Percentiles rank a stretch among this genome's conserved stretches.
phyloP scores from a whole-genome alignment of 768 basidiomycete species.

The Hypholoma sublateritium region DNA sequence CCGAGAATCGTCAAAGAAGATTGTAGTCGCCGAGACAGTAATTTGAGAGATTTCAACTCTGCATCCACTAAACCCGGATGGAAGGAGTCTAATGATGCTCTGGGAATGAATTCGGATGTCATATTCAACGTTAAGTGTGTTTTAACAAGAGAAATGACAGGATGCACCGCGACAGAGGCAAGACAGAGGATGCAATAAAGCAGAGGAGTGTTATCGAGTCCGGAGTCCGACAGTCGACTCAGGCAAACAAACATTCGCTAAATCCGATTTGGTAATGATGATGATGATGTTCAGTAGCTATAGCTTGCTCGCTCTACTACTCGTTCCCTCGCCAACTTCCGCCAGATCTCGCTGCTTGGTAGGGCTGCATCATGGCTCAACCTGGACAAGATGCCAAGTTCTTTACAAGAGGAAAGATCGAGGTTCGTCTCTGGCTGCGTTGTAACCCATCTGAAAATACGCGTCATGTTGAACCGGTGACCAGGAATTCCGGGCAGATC shows the following conservation, averaged over 20 bases:
- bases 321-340: not conserved
- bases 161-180: too few relatives aligned
- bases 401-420: slow-evolving; percentile 90
- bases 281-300: not conserved
- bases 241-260: slow-evolving; percentile 10
- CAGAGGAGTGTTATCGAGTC: too few relatives aligned
- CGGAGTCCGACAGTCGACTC: too few relatives aligned
- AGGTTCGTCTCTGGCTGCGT: slow-evolving; percentile 45
- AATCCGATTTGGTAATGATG: slow-evolving; percentile 4
- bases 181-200: not conserved
- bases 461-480: not conserved
- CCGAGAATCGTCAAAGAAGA: slow-evolving; percentile 37
- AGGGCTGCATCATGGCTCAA: slow-evolving; percentile 40
- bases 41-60: slow-evolving; percentile 62
- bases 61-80: slow-evolving; percentile 45
- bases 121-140: slow-evolving; percentile 5
- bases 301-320: not conserved
- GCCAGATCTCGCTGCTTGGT: not conserved
- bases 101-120: slow-evolving; percentile 16
- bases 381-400: slow-evolving; percentile 89
- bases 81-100: slow-evolving; percentile 25
- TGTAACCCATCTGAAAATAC: not conserved
- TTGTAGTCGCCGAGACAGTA: slow-evolving; percentile 51
- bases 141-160: too few relatives aligned
- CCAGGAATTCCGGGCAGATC: slow-evolving; percentile 88